Evolutionary conservation across 78 protist genomes (phyloP).

Genomic region (slime mould (Dictyostelium discoideum)): DNA sequence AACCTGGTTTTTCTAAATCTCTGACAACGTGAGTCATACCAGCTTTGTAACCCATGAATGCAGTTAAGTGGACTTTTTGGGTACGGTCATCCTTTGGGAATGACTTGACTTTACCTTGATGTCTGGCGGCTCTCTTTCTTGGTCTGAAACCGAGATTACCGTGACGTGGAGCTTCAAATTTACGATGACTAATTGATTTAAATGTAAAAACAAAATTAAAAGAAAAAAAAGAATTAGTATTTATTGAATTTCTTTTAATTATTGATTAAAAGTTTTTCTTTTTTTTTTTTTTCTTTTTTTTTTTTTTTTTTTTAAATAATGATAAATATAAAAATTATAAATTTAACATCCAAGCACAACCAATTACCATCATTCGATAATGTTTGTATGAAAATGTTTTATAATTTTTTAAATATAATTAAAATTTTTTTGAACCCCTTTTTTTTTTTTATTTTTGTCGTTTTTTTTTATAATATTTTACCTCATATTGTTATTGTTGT

Average conservation of each 20-base stretch:
- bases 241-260: background rate
- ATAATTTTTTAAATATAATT: background rate
- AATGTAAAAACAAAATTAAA: too few species aligned
- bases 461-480: background rate
- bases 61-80: slow-evolving; percentile 98
- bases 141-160: slow-evolving; percentile 99
- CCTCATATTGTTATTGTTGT: background rate
- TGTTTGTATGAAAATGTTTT: slow-evolving; percentile 74
- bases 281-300: too few species aligned
- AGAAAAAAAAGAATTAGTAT: background rate
- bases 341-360: slow-evolving; percentile 74
- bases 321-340: background rate
- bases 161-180: slow-evolving; percentile 97
- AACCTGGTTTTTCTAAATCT: slow-evolving; percentile 97
- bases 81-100: slow-evolving; percentile 99
- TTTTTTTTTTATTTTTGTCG: background rate
- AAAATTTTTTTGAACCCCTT: background rate
- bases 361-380: slow-evolving; percentile 50
- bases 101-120: slow-evolving; percentile 93
- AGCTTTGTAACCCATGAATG: slow-evolving; percentile 99
- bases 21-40: slow-evolving; percentile 99
- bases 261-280: background rate
- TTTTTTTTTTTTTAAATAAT: background rate
- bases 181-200: background rate
- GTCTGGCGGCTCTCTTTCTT: slow-evolving; percentile 96